Evolutionary conservation across 305 asterid genomes (phyloP).

Genomic region (Solanum aculeatissimum): DNA sequence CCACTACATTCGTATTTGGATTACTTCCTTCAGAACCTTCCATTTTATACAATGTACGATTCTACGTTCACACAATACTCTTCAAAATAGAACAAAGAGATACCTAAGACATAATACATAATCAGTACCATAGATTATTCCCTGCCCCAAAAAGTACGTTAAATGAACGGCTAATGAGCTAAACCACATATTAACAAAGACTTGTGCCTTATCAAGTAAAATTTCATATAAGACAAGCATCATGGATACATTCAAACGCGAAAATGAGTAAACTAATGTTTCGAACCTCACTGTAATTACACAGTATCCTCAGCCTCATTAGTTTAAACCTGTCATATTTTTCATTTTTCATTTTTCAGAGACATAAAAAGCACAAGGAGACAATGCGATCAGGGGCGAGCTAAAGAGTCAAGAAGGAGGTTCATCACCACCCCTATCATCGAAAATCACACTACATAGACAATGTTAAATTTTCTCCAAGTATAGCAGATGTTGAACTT

Average conservation of each 20-base stretch:
- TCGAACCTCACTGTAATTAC: not conserved
- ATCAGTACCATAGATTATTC: not conserved
- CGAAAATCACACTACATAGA: not conserved
- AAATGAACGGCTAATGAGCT: not conserved
- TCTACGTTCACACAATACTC: not conserved
- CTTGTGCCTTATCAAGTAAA: not conserved
- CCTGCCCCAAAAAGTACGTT: not conserved
- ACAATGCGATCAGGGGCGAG: not conserved
- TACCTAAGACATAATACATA: not conserved
- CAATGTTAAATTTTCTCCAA: not conserved
- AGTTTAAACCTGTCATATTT: not conserved
- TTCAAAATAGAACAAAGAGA: not conserved
- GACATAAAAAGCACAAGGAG: not conserved
- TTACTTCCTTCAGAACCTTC: constrained; percentile 11
- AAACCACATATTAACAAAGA: not conserved
- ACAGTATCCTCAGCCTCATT: not conserved
- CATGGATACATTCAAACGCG: not conserved
- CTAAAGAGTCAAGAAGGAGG: not conserved
- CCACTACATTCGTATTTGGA: not conserved
- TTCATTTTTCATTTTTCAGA: not conserved
- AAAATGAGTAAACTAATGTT: not conserved
- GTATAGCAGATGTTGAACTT: not conserved
- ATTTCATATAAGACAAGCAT: not conserved
- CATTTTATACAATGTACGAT: not conserved
- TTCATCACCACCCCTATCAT: not conserved